Percentiles rank a stretch among this genome's conserved stretches.
These are phyloP conservation scores for Phalaenopsis equestris DNA, from an alignment of 106 monocot genomes.

Conservation along the genomic window DNA sequence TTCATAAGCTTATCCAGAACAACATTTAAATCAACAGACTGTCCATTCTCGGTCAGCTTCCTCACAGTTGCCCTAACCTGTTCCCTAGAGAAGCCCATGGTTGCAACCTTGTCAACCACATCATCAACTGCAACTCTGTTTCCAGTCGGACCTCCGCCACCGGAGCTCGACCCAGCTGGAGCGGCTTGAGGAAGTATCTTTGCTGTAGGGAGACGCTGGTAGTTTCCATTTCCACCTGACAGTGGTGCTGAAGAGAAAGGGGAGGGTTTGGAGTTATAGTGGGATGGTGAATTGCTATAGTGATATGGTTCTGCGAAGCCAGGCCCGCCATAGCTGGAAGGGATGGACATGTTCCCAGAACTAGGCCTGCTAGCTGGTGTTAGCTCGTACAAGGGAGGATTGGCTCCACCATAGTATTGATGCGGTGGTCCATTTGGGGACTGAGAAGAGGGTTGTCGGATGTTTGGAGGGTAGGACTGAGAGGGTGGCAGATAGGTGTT, in stretches of 20 bases:
- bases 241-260: constrained; percentile 27
- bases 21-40: constrained; percentile 57
- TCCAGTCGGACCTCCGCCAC: constrained; percentile 15
- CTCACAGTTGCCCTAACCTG: constrained; percentile 27
- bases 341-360: constrained; percentile 24
- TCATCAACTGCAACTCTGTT: constrained; percentile 45
- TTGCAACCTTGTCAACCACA: constrained; percentile 55
- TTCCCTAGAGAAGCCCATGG: constrained; percentile 45
- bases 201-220: constrained; percentile 43
- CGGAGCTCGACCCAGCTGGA: constrained; percentile 20
- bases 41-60: constrained; percentile 37
- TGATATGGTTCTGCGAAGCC: constrained; percentile 37
- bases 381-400: constrained; percentile 32
- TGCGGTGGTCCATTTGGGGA: constrained; percentile 27
- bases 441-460: constrained; percentile 31
- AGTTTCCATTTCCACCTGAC: constrained; percentile 26
- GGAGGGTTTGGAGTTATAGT: constrained; percentile 32
- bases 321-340: constrained; percentile 35
- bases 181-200: constrained; percentile 42
- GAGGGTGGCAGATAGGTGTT: constrained; percentile 26
- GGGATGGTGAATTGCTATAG: constrained; percentile 45
- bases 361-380: constrained; percentile 24
- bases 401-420: constrained; percentile 37
- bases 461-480: constrained; percentile 27
- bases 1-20: constrained; percentile 81